A percentile compares a stretch with the other conserved stretches of the same genome.
Conservation (phyloP, 768 basidiomycete species). For the Stropharia rugosoannulata region DNA sequence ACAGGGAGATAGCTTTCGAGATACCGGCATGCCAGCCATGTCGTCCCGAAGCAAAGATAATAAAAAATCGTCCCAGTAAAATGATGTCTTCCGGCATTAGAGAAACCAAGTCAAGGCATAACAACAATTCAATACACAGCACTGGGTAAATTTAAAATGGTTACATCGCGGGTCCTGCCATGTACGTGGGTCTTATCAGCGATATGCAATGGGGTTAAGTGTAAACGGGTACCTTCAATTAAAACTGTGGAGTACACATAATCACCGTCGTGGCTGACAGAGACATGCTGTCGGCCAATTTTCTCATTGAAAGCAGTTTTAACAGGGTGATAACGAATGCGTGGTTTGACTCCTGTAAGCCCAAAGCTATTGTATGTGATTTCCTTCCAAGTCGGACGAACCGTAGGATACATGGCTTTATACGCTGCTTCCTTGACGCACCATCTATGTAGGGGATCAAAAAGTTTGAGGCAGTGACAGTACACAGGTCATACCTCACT, state of each 20-base stretch:
- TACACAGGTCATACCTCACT: conserved; percentile 53
- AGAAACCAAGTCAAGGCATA: no score
- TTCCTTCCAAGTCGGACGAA: conserved; percentile 73
- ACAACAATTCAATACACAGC: no score
- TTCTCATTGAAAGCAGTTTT: conserved; percentile 14
- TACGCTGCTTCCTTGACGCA: conserved; percentile 84
- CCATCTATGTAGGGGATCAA: conserved; percentile 51
- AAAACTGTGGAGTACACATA: conserved; percentile 71
- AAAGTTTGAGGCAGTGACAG: background rate
- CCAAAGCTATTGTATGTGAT: conserved; percentile 46
- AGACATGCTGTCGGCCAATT: conserved; percentile 54
- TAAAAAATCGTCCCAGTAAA: no score
- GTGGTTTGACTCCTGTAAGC: conserved; percentile 32
- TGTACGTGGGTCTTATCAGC: background rate
- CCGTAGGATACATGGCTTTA: conserved; percentile 73
- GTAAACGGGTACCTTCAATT: conserved; percentile 43
- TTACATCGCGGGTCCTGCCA: background rate
- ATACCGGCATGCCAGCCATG: no score
- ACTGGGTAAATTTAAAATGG: no score
- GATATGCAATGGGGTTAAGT: background rate
- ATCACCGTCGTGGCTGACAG: conserved; percentile 82
- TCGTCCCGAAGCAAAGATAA: no score
- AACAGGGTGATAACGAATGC: conserved; percentile 43
- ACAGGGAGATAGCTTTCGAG: no score
- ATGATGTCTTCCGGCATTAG: no score